Conservation (phyloP, 192 early-diverging fungal species). For the Coemansia asiatica region DNA sequence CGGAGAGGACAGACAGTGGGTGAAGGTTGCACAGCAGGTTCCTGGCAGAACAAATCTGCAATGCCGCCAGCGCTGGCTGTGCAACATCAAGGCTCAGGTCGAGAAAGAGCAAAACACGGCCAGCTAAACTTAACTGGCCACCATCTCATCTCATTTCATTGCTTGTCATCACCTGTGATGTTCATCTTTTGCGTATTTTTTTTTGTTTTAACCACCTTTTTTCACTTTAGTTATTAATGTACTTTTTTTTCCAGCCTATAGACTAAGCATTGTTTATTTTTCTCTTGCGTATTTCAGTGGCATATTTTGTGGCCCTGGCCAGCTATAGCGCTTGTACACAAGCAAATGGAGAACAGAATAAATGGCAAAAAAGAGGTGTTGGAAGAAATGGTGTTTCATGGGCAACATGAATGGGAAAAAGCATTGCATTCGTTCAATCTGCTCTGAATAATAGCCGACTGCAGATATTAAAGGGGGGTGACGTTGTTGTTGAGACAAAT, state of each 20-base stretch:
- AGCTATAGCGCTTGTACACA: no score
- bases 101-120: slow-evolving; percentile 33
- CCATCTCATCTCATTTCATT: slow-evolving; percentile 1
- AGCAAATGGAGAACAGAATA: no score
- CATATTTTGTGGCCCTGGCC: not conserved
- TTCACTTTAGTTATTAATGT: no score
- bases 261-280: no score
- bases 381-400: not conserved
- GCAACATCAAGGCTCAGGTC: slow-evolving; percentile 53
- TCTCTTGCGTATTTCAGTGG: not conserved
- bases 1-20: slow-evolving; percentile 55
- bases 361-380: not conserved
- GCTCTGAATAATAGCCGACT: slow-evolving; percentile 4
- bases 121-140: slow-evolving; percentile 7
- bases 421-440: not conserved
- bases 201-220: no score
- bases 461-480: slow-evolving; percentile 34
- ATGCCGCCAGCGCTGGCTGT: slow-evolving; percentile 56
- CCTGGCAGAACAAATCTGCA: slow-evolving; percentile 52
- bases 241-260: no score
- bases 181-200: not conserved
- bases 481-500: slow-evolving; percentile 6
- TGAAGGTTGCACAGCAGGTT: slow-evolving; percentile 51
- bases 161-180: no score
- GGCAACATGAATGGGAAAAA: slow-evolving; percentile 4